A percentile compares a stretch with the other conserved stretches of the same genome.
Conservation (phyloP, 2,329 filamentous ascomycete species). For the Gaeumannomyces tritici region DNA sequence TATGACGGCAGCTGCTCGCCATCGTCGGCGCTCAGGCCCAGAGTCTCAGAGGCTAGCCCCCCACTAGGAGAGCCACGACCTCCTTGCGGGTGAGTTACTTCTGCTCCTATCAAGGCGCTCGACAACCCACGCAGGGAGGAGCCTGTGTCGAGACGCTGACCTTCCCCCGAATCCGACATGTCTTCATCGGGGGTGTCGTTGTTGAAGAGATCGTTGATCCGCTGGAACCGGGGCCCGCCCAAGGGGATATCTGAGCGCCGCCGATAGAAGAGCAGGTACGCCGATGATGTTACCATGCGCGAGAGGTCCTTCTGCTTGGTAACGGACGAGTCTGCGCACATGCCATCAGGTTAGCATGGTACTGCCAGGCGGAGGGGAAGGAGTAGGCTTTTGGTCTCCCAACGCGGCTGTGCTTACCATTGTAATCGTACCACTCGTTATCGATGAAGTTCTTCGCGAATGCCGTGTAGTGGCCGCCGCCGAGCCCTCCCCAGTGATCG, state of each 20-base stretch:
- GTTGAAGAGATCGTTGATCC: conserved; percentile 48
- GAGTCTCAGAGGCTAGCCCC: conserved; percentile 5
- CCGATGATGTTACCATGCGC: conserved; percentile 61
- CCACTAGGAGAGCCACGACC: conserved; percentile 47
- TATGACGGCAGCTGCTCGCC: conserved; percentile 21
- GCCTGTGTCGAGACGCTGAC: conserved; percentile 70
- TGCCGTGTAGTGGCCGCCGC: conserved; percentile 93
- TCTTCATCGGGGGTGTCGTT: conserved; percentile 40
- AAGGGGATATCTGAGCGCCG: conserved; percentile 69
- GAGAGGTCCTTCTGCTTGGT: conserved; percentile 48
- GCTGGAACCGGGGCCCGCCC: conserved; percentile 66
- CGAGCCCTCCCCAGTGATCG: conserved; percentile 87
- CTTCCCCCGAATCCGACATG: conserved; percentile 59
- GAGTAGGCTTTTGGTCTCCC: background rate
- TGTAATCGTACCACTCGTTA: conserved; percentile 89
- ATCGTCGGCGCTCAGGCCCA: conserved; percentile 13
- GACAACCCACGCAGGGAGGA: conserved; percentile 85
- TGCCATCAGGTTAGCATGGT: background rate
- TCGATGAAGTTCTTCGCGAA: conserved; percentile 89
- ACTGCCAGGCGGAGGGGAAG: background rate
- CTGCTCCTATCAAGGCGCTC: conserved; percentile 74
- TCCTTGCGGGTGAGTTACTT: conserved; percentile 60
- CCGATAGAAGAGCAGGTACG: conserved; percentile 94
- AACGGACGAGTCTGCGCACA: conserved; percentile 60
- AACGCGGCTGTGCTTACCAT: conserved; percentile 54